A percentile compares a stretch with the other conserved stretches of the same genome.
These are phyloP conservation scores for Catharanthus roseus DNA, from an alignment of 257 asterid species.

Conservation along the genomic window DNA sequence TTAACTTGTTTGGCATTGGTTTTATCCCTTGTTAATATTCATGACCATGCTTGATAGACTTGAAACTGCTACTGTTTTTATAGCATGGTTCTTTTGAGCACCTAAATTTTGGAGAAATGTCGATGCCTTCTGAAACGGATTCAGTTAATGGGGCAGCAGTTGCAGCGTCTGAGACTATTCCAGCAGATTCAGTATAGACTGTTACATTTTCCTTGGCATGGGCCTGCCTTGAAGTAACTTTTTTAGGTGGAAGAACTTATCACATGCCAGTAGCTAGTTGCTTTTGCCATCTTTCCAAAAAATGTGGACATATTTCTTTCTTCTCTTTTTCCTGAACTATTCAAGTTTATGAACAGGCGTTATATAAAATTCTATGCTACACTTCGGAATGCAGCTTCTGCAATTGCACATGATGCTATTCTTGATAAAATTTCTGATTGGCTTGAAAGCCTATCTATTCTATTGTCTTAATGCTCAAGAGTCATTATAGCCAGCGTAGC, in stretches of 20 bases:
- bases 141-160: constrained; percentile 81
- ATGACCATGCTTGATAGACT: constrained; percentile 30
- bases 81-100: constrained; percentile 88
- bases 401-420: constrained; percentile 79
- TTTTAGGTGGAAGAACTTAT: constrained; percentile 80
- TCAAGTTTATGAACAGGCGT: constrained; percentile 54
- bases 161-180: constrained; percentile 78
- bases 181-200: constrained; percentile 50
- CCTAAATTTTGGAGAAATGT: constrained; percentile 58
- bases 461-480: no score
- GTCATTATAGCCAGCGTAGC: no score
- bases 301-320: constrained; percentile 10
- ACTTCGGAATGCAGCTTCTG: constrained; percentile 58
- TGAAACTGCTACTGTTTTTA: constrained; percentile 27
- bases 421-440: constrained; percentile 42
- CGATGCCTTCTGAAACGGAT: constrained; percentile 77
- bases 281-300: constrained; percentile 12
- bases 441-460: neutral
- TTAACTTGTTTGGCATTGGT: neutral
- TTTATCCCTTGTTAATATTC: constrained; percentile 7
- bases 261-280: constrained; percentile 49
- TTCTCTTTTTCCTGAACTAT: constrained; percentile 21
- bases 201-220: constrained; percentile 81
- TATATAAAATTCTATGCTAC: constrained; percentile 76
- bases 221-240: constrained; percentile 87